A percentile compares a stretch with the other conserved stretches of the same genome.
Conservation (phyloP, 75 land plant species). For the Picea glauca region DNA sequence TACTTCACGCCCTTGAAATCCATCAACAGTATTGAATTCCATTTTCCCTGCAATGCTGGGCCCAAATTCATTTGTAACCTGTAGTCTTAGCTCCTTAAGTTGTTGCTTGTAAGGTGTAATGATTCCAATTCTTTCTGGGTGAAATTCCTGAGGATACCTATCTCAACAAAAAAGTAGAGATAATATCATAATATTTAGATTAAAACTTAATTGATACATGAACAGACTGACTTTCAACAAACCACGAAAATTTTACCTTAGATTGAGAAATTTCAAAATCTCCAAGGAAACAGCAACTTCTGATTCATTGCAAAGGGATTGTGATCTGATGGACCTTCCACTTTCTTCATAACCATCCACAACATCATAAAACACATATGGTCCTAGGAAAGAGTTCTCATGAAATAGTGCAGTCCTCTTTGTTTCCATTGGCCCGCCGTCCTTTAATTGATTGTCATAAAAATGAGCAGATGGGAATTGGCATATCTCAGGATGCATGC, state of each 20-base stretch:
- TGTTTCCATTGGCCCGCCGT: slow-evolving; percentile 45
- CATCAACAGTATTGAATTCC: slow-evolving; percentile 98
- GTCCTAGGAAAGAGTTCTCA: slow-evolving; percentile 55
- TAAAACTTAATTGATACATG: not conserved
- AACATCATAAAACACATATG: slow-evolving; percentile 88
- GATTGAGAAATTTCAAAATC: slow-evolving; percentile 42
- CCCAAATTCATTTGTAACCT: slow-evolving; percentile 60
- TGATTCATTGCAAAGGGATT: slow-evolving; percentile 72
- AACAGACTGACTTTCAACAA: not conserved
- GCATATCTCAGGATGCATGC: slow-evolving; percentile 98
- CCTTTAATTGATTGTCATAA: slow-evolving; percentile 73
- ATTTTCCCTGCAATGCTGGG: slow-evolving; percentile 37
- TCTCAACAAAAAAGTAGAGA: not conserved
- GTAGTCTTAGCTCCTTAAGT: slow-evolving; percentile 49
- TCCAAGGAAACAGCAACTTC: slow-evolving; percentile 81
- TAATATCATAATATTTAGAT: not conserved
- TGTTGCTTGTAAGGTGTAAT: slow-evolving; percentile 94
- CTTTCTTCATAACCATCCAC: slow-evolving; percentile 66
- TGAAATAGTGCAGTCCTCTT: slow-evolving; percentile 67
- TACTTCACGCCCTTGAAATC: slow-evolving; percentile 96
- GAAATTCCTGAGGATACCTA: slow-evolving; percentile 76
- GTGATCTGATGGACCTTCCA: slow-evolving; percentile 44
- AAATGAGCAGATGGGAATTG: slow-evolving; percentile 86
- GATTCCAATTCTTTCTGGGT: slow-evolving; percentile 57
- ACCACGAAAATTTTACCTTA: slow-evolving; percentile 37